Evolutionary conservation across 257 asterid species (phyloP), one percentile per base, ranked within the genome.

Genomic region (Gentiana straminea): DNA sequence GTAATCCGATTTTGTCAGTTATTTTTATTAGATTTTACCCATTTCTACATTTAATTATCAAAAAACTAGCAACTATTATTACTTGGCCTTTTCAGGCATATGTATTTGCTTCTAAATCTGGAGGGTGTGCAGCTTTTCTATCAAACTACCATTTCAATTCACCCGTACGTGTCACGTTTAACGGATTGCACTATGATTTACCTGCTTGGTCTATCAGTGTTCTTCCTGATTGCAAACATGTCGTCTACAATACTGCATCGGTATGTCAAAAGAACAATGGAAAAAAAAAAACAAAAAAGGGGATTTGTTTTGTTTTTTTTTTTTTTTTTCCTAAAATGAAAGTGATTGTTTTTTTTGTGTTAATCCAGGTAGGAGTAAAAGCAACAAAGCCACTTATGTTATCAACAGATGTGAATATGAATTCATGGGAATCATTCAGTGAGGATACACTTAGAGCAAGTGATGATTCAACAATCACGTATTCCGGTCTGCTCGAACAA

Each of bases 151-250:
- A 87, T 67, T 46, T 64, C 68, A 79, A 73, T 36, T 45, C 69
- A 5, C 49, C 84, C 56, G 92, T 87, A 38, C 75, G 63, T 24
- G 94, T 91, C 73, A 84, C 65, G 15, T 87, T 91, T 75, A 83
- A 77, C 51, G 68, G 75, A 51, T 57, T 64, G 83, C 85, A 63
- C 46, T 87, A 87, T 34, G 76, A 82, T 54, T 72, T 91, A 64
- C 98, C 98, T 64, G 87, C 98, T 51, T 91, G 98, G 98, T 91
- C 98, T 34, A 84, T 84, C 73, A 86, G 89, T 81, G 78, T 90
- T 58, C 96, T 90, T 56, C 94, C 96, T 0, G 95, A 87, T 68
- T 91, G 98, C 76, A 82, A 69, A 68, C 77, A 66, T 12, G 86
- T 62, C 7, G 84, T 66, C 62, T 91, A 65, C 57, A 91, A 87